Conservation (phyloP, 2,329 filamentous ascomycete species). For the Fusarium nanum region DNA sequence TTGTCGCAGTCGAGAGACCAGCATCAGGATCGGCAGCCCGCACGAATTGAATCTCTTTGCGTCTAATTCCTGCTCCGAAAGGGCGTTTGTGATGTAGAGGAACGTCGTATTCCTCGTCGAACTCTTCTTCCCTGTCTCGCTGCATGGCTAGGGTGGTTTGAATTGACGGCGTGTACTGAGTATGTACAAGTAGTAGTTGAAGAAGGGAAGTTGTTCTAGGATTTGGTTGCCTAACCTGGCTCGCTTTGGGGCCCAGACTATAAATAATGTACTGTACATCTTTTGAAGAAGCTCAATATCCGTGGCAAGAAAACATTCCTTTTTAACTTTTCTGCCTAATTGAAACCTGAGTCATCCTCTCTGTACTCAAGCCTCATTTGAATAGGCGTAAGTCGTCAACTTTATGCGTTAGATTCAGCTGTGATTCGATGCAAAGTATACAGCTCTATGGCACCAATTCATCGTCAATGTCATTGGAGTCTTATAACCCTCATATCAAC, state of each 20-base stretch:
- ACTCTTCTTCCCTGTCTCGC: conserved; percentile 42
- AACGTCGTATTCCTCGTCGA: conserved; percentile 56
- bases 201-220: conserved; percentile 6
- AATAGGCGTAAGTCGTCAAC: neutral
- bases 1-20: conserved; percentile 32
- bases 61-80: conserved; percentile 68
- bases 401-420: neutral
- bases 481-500: neutral
- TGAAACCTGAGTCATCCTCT: neutral
- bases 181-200: neutral
- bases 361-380: neutral
- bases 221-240: conserved; percentile 4
- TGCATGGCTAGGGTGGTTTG: conserved; percentile 42
- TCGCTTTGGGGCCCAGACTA: neutral
- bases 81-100: conserved; percentile 65
- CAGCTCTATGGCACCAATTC: neutral
- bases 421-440: neutral
- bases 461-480: neutral
- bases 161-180: neutral
- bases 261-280: neutral
- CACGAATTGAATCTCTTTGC: conserved; percentile 68
- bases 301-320: neutral
- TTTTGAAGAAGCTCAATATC: neutral
- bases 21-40: conserved; percentile 59
- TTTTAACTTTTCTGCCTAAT: neutral